Evolutionary conservation across 2,329 filamentous ascomycete species (phyloP).

Genomic region (Xylaria sp.): DNA sequence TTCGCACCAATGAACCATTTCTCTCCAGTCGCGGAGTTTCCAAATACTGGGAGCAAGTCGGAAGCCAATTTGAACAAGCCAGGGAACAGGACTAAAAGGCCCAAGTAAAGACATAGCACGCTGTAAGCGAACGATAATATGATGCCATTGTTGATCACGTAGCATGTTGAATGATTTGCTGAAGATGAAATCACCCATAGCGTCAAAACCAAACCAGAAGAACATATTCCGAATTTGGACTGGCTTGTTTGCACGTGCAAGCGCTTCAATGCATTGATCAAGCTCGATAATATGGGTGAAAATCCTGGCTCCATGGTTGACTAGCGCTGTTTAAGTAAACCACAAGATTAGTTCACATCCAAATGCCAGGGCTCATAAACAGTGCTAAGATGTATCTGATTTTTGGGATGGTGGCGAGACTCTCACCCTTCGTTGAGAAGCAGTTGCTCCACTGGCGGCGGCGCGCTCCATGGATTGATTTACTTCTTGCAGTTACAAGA

Average conservation of each 20-base stretch:
- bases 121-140: background rate
- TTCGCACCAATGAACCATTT: background rate
- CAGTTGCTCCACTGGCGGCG: slow-evolving; percentile 33
- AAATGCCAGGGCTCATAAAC: too few relatives aligned
- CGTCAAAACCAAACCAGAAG: slow-evolving; percentile 13
- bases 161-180: background rate
- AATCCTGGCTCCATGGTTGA: slow-evolving; percentile 23
- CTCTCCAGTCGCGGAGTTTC: background rate
- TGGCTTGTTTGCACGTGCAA: background rate
- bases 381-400: too few relatives aligned
- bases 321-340: slow-evolving; percentile 20
- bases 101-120: background rate
- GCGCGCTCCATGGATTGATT: slow-evolving; percentile 31
- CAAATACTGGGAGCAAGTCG: background rate
- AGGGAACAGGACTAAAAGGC: background rate
- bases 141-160: background rate
- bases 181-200: slow-evolving; percentile 15
- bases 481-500: slow-evolving; percentile 32
- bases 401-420: too few relatives aligned
- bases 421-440: too few relatives aligned
- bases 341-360: background rate
- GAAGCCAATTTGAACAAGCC: background rate
- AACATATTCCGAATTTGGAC: slow-evolving; percentile 37
- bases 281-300: slow-evolving; percentile 27
- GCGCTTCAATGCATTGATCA: slow-evolving; percentile 26